These are phyloP conservation scores for Trametes versicolor DNA, from an alignment of 1,284 basidiomycete species.

Conservation along the genomic window DNA sequence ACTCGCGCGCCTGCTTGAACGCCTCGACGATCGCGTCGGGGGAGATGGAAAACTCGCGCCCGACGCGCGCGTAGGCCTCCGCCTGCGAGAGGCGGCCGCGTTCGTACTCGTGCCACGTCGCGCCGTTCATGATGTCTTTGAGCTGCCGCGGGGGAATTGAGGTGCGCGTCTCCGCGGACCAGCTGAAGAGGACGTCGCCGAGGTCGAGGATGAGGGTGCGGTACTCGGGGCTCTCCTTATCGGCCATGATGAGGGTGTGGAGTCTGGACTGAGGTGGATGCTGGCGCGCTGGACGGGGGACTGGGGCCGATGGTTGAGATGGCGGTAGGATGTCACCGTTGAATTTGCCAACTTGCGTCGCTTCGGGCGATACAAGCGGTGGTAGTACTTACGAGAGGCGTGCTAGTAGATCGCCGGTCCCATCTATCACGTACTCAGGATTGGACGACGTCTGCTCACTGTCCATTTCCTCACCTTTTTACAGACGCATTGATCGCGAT, in stretches of 20 bases:
- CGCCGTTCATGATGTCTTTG: slow-evolving; percentile 54
- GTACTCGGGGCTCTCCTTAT: slow-evolving; percentile 14
- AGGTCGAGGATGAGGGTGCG: slow-evolving; percentile 60
- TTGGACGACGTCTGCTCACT: too few species aligned
- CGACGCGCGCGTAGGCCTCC: slow-evolving; percentile 55
- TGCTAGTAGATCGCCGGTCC: too few species aligned
- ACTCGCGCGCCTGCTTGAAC: slow-evolving; percentile 57
- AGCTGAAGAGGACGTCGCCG: slow-evolving; percentile 66
- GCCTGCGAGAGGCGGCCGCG: slow-evolving; percentile 51
- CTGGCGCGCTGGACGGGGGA: background rate
- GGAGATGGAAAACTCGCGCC: slow-evolving; percentile 52
- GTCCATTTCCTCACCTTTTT: too few species aligned
- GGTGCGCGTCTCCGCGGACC: slow-evolving; percentile 60
- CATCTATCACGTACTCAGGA: too few species aligned
- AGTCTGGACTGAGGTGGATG: background rate
- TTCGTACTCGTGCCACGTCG: slow-evolving; percentile 66
- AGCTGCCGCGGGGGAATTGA: slow-evolving; percentile 54
- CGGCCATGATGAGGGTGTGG: background rate
- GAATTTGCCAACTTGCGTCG: too few species aligned
- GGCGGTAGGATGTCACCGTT: too few species aligned
- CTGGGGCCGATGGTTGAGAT: background rate
- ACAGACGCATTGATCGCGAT: too few species aligned
- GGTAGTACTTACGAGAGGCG: too few species aligned
- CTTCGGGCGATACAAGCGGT: too few species aligned
- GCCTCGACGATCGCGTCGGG: slow-evolving; percentile 52